Conservation (phyloP, 805 yeast genomes). For the Blastobotrys peoriensis region DNA sequence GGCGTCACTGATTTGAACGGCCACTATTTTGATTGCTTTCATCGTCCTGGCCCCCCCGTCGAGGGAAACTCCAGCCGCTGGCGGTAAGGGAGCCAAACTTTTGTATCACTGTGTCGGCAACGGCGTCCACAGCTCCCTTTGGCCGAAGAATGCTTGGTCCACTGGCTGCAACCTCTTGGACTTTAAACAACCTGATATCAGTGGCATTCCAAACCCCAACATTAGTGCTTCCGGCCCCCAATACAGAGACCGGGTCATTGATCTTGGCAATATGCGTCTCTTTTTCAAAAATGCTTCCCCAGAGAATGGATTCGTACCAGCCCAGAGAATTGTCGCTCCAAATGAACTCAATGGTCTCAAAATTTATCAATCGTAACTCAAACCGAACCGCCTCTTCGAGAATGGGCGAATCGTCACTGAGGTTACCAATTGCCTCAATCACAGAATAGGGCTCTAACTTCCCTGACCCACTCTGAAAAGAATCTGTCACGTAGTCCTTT, state of each 20-base stretch:
- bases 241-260: conserved; percentile 13
- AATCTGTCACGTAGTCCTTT: conserved; percentile 8
- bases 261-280: conserved; percentile 9
- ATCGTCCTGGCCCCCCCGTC: no score
- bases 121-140: conserved; percentile 41
- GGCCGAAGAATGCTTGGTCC: conserved; percentile 38
- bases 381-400: conserved; percentile 5
- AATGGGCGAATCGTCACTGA: conserved; percentile 15
- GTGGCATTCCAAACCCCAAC: conserved; percentile 52
- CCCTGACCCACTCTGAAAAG: conserved; percentile 11
- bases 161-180: conserved; percentile 36
- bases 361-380: conserved; percentile 23
- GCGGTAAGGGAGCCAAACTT: conserved; percentile 29
- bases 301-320: conserved; percentile 66
- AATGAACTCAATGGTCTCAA: conserved; percentile 45
- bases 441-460: conserved; percentile 19
- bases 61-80: background rate
- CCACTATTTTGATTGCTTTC: no score
- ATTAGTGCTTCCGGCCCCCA: conserved; percentile 19
- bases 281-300: conserved; percentile 47
- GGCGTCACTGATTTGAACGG: no score
- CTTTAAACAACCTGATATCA: conserved; percentile 43
- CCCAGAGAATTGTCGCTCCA: conserved; percentile 66
- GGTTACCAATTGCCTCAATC: conserved; percentile 18
- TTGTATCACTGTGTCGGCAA: conserved; percentile 44